These are phyloP conservation scores for Tubosaeta sp. DNA, from an alignment of 768 basidiomycete genomes.

Conservation along the genomic window DNA sequence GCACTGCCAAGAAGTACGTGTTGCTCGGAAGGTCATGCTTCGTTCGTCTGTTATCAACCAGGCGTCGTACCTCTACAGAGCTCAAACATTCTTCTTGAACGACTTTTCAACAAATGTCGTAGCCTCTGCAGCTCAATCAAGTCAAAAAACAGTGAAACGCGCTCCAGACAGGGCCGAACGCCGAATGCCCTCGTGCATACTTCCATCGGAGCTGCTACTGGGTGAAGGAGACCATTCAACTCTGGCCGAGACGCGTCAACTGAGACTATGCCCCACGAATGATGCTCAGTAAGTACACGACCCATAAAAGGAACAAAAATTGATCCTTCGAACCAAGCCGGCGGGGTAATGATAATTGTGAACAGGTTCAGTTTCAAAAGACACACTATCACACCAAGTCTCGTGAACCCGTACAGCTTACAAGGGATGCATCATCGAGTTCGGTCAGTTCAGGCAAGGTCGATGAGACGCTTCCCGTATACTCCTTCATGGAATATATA, in stretches of 20 bases:
- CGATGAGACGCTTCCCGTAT: slow-evolving; percentile 26
- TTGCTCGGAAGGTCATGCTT: slow-evolving; percentile 6
- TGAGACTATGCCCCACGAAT: not conserved
- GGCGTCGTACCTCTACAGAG: slow-evolving; percentile 9
- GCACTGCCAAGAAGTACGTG: slow-evolving; percentile 13
- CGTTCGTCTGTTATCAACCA: slow-evolving; percentile 9
- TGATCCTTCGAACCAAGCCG: not conserved
- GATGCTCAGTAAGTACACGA: slow-evolving; percentile 9
- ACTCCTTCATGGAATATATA: slow-evolving; percentile 36
- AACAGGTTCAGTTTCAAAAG: not conserved
- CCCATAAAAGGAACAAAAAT: not conserved
- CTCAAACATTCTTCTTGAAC: slow-evolving; percentile 15
- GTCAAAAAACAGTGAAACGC: not conserved
- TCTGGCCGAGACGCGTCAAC: not conserved
- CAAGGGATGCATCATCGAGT: slow-evolving; percentile 1
- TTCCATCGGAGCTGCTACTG: not conserved
- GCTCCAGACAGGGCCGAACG: not conserved
- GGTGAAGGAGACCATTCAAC: not conserved
- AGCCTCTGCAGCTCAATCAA: not conserved
- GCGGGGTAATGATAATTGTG: not conserved
- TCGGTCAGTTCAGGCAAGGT: not conserved
- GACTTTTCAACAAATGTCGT: slow-evolving; percentile 10
- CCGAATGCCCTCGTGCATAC: not conserved
- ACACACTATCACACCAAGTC: not conserved
- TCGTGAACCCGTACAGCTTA: not conserved